Evolutionary conservation across 2,329 filamentous ascomycete genomes (phyloP), one percentile per base, ranked within the genome.

Genomic region (Talaromyces sp.): DNA sequence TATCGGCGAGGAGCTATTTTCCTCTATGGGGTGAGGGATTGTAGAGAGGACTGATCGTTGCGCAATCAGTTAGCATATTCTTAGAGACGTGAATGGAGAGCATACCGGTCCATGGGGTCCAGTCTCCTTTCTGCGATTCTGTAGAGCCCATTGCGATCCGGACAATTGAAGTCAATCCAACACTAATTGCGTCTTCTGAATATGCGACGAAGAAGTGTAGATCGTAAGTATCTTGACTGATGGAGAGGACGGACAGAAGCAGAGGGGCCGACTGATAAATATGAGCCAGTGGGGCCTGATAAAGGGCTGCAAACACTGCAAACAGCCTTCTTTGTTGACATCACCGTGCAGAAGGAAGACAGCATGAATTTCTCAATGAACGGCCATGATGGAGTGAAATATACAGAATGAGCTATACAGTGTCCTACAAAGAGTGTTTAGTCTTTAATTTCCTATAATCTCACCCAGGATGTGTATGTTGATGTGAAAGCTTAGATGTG

Each of bases 1-100:
- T 11, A 98, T 76, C 0, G 94, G 93, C 0, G 93, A 95, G 67
- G 82, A 78, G 7, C 90, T 85, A 64, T 86, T 83, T 70, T 88
- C 83, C 27, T 80, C 73, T 1, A 86, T 86, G n/a, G 84, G 85
- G 67, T 85, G 83, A 31, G 85, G 81, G 56, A 96, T 84, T 2
- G 85, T 85, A 11, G 85, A 82, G 31, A 95, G 83, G 34, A 91
- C 91, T 86, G 69, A 29, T 31, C 6, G 25, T 47, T 47, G 31
- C 19, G 53, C 25, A 34, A 54, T 61, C 29, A 38, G 22, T 25
- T 4, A 25, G 11, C 1, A 19, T 54, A 5, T 17, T 5, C 2
- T 38, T 11, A 10, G 51, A 19, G 17, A 22, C 11, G 17, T 10
- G 31, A 54, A 25, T n/a, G 31, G 17, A 51, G 7, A 45, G 29